These are phyloP conservation scores for Eutrema salsugineum DNA, from an alignment of 441 rosid species.

Conservation along the genomic window DNA sequence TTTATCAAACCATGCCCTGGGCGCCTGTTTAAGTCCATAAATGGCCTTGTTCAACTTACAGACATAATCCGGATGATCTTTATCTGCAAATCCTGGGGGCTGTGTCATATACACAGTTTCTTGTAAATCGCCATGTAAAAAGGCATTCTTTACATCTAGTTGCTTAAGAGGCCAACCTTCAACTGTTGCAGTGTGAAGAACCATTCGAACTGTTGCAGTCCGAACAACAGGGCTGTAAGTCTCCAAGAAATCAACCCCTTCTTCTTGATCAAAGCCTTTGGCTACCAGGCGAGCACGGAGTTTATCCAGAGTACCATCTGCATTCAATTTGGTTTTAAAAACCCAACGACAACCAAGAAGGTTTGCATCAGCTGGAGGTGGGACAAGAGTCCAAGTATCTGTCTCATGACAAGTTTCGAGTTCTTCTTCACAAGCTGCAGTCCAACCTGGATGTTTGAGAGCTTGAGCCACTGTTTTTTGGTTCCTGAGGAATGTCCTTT, in stretches of 20 bases:
- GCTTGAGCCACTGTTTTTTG: neutral
- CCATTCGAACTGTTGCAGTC: neutral
- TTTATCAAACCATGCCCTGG: neutral
- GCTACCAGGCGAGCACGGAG: neutral
- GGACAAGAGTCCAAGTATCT: neutral
- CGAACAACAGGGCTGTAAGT: neutral
- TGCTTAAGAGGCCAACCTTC: neutral
- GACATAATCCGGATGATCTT: neutral
- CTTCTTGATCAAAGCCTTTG: neutral
- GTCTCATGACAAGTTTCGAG: neutral
- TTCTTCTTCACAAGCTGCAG: neutral
- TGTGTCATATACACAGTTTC: neutral
- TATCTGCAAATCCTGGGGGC: neutral
- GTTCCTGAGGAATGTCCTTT: fast-evolving
- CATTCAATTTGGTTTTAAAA: neutral
- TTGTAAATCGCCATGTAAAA: neutral
- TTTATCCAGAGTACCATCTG: fast-evolving
- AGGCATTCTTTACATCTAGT: neutral
- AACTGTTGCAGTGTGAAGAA: fast-evolving
- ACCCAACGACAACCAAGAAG: neutral
- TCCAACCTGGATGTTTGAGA: neutral
- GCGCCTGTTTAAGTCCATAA: neutral
- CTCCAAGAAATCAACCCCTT: neutral
- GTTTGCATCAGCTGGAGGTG: fast-evolving
- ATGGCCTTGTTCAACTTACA: neutral